Evolutionary conservation across 179 eudicot species (phyloP).

Genomic region (Spergularia azorica): DNA sequence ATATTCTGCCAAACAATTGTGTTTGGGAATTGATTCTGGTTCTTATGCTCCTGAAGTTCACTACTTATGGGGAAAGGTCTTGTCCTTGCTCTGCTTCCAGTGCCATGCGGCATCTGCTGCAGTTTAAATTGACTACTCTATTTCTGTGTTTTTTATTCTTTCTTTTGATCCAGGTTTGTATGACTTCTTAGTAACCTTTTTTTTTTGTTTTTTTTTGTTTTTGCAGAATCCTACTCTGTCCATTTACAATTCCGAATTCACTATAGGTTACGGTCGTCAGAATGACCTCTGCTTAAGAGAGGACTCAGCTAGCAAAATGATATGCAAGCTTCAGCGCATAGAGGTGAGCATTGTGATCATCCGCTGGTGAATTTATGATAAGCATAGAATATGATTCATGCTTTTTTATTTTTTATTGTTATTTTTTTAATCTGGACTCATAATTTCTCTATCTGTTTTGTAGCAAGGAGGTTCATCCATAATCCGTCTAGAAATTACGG

Average conservation of each 20-base stretch:
- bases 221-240: constrained; percentile 68
- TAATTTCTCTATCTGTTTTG: constrained; percentile 7
- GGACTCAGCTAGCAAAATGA: constrained; percentile 59
- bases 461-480: constrained; percentile 49
- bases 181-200: background rate
- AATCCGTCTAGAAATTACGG: constrained; percentile 64
- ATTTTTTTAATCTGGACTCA: background rate
- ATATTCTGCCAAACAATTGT: no score
- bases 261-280: constrained; percentile 84
- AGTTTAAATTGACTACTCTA: background rate
- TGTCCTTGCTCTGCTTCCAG: background rate
- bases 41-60: no score
- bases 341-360: constrained; percentile 44
- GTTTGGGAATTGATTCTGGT: no score
- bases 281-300: constrained; percentile 75
- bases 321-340: constrained; percentile 72
- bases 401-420: background rate
- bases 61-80: no score
- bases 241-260: constrained; percentile 55
- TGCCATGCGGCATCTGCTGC: background rate
- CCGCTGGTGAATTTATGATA: background rate
- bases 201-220: background rate
- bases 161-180: background rate
- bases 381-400: background rate
- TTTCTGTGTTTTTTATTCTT: no score